A percentile compares a stretch with the other conserved stretches of the same genome.
phyloP scores from a whole-genome alignment of 208 protist species.

The Zelonia costaricensis region DNA sequence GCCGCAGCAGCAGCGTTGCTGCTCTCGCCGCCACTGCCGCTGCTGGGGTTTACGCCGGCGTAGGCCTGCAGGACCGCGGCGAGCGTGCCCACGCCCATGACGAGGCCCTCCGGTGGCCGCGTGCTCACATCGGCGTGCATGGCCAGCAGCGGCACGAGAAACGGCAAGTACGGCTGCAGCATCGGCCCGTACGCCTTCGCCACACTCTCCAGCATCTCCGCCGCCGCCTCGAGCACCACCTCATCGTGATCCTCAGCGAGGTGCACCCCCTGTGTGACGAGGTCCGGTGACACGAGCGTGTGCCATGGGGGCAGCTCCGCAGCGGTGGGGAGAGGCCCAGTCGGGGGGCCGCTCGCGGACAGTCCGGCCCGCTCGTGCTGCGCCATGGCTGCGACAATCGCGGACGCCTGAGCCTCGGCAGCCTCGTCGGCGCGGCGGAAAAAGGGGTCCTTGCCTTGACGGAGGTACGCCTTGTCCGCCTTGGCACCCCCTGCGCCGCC shows the following conservation, averaged over 20 bases:
- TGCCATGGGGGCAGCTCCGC: conserved; percentile 36
- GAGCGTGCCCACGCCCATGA: conserved; percentile 66
- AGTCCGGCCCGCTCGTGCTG: conserved; percentile 26
- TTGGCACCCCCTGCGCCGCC: background rate
- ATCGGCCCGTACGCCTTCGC: conserved; percentile 72
- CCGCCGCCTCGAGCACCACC: conserved; percentile 61
- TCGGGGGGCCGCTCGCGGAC: conserved; percentile 12
- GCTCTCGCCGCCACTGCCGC: conserved; percentile 2
- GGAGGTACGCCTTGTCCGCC: conserved; percentile 5
- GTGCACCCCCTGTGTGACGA: conserved; percentile 20
- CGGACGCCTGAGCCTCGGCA: conserved; percentile 22
- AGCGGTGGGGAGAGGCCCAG: conserved; percentile 8
- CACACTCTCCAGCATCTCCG: conserved; percentile 70
- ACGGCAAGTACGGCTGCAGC: conserved; percentile 46
- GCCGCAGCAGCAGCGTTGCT: background rate
- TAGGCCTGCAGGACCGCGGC: conserved; percentile 55
- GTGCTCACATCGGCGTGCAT: conserved; percentile 48
- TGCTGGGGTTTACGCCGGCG: conserved; percentile 24
- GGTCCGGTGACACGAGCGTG: conserved; percentile 26
- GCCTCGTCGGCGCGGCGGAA: conserved; percentile 30
- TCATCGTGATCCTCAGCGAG: conserved; percentile 77
- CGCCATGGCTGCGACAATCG: conserved; percentile 31
- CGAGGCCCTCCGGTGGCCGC: conserved; percentile 63
- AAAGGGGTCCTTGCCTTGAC: conserved; percentile 15
- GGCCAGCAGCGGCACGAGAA: conserved; percentile 57